Evolutionary conservation across 2,329 filamentous ascomycete species (phyloP).

Genomic region (Magnaporthiopsis poae): DNA sequence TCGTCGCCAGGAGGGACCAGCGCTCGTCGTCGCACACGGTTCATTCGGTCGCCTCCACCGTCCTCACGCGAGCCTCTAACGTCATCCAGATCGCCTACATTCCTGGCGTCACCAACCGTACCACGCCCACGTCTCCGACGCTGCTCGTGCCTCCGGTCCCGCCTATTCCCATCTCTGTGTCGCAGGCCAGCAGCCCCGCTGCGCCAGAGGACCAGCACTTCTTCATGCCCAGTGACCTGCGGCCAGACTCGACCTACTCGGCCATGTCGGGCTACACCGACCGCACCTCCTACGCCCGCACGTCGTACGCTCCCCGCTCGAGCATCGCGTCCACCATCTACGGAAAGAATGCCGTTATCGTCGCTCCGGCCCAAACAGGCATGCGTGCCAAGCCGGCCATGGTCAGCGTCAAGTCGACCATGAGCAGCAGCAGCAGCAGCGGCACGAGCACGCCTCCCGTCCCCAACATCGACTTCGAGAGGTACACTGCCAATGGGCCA

Average conservation of each 20-base stretch:
- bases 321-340: constrained; percentile 92
- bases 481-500: constrained; percentile 39
- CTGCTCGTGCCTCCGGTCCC: constrained; percentile 85
- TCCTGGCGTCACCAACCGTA: constrained; percentile 88
- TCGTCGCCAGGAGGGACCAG: constrained; percentile 44
- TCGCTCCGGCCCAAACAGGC: constrained; percentile 75
- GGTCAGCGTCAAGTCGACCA: constrained; percentile 75
- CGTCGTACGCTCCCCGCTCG: constrained; percentile 50
- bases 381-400: constrained; percentile 83
- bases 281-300: constrained; percentile 50
- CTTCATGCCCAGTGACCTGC: constrained; percentile 82
- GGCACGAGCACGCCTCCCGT: constrained; percentile 56
- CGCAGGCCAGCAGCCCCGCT: constrained; percentile 45
- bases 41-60: constrained; percentile 85
- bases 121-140: constrained; percentile 70
- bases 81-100: constrained; percentile 99
- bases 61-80: constrained; percentile 91
- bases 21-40: constrained; percentile 77
- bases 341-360: constrained; percentile 75
- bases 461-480: constrained; percentile 58
- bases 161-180: constrained; percentile 66
- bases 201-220: constrained; percentile 73
- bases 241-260: constrained; percentile 76
- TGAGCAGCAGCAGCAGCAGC: constrained; percentile 45
- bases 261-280: constrained; percentile 57